Evolutionary conservation across 352 stramenopile species (phyloP), one percentile per base, ranked within the genome.

Genomic region (Pythium rishiriense): DNA sequence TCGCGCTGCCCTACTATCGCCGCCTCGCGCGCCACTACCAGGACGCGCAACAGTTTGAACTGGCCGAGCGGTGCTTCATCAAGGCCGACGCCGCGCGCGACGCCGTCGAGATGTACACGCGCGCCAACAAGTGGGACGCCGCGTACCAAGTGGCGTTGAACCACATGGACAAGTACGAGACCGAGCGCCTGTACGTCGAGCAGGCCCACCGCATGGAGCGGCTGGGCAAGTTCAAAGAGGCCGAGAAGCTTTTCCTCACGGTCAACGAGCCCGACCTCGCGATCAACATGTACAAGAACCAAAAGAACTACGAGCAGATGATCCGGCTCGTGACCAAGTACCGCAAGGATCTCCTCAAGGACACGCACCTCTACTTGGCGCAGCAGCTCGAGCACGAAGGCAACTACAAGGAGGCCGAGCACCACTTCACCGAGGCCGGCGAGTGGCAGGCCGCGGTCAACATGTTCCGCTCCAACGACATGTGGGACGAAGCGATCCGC

Each of bases 221-320:
- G 45, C 74, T 88, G 61, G 88, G 88, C 54, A 97, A 97, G 58
- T 80, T 97, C 41, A 97, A 97, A 56, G 91, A 98, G 43, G 94
- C 94, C 3, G 94, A 98, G 67, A 96, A 96, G 64, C 82, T 98
- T 24, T 97, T 97, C 68, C 58, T 98, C 21, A 93, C 86, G 0
- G 91, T 98, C 28, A 96, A 97, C 66, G 90, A 98, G 49, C 83
- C 87, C 5, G 89, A 98, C 63, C 62, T 96, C 21, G 95, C 95
- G 33, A 98, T 98, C 74, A 94, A 96, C 68, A 98, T 98, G 93
- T 98, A 98, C 87, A 98, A 98, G 77, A 97, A 97, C 73, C 85
- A 97, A 64, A 91, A 94, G 56, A 93, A 97, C 62, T 98, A 97
- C 70, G 93, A 98, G 68, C 88, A 97, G 68, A 98, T 98, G 93